phyloP scores from a whole-genome alignment of 129 eudicot genomes.

The Mikania micrantha region DNA sequence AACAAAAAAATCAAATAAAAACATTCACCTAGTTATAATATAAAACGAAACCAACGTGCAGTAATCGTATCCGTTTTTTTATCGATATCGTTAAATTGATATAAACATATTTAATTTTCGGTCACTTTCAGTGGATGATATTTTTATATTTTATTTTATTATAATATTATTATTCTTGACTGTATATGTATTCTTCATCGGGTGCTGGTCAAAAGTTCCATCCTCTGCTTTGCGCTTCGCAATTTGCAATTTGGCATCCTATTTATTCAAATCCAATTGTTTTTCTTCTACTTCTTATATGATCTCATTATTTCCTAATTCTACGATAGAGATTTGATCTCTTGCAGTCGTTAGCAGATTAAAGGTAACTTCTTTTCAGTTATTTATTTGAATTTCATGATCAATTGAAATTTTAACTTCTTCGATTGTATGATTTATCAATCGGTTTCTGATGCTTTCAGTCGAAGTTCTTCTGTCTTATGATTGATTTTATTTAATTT shows the following conservation, averaged over 20 bases:
- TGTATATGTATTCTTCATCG: neutral
- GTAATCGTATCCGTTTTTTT: too few relatives aligned
- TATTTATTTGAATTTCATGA: neutral
- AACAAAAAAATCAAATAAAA: too few relatives aligned
- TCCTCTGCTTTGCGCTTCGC: conserved; percentile 2
- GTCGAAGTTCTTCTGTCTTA: neutral
- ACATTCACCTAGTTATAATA: too few relatives aligned
- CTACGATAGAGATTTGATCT: neutral
- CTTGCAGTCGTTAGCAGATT: conserved; percentile 4
- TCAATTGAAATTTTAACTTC: neutral
- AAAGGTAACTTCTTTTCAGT: conserved; percentile 17
- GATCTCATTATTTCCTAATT: neutral
- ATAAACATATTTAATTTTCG: too few relatives aligned
- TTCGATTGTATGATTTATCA: neutral
- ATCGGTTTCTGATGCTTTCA: neutral
- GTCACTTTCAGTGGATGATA: too few relatives aligned
- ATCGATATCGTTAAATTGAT: too few relatives aligned
- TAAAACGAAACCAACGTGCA: too few relatives aligned
- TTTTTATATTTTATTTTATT: too few relatives aligned
- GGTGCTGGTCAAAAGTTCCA: conserved; percentile 1
- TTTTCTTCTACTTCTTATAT: neutral
- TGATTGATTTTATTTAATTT: neutral
- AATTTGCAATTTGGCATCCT: conserved; percentile 15
- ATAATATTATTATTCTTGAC: too few relatives aligned
- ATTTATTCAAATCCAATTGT: neutral